Evolutionary conservation across 2,329 filamentous ascomycete genomes (phyloP).

Genomic region (Byssochlamys sp.): DNA sequence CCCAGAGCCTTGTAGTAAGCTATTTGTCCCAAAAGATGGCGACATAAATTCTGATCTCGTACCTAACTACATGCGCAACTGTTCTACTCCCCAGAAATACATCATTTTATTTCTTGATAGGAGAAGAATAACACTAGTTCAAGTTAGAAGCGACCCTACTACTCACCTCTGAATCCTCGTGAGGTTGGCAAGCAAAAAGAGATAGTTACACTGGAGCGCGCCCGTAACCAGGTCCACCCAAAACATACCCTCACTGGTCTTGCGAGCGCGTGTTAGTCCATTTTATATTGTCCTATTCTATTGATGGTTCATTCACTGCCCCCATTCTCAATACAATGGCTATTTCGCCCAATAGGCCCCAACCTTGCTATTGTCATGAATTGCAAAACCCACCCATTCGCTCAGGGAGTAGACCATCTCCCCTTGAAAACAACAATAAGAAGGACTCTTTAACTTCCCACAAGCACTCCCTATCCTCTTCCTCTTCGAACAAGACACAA

Average conservation of each 20-base stretch:
- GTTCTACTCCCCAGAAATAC: neutral
- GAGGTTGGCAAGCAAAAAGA: neutral
- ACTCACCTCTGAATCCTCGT: neutral
- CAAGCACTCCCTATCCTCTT: neutral
- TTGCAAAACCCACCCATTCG: neutral
- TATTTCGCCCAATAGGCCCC: neutral
- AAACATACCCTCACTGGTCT: neutral
- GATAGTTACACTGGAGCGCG: neutral
- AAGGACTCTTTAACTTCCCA: neutral
- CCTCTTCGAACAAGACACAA: neutral
- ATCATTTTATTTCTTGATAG: neutral
- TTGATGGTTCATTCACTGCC: neutral
- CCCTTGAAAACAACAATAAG: neutral
- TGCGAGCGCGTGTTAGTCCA: neutral
- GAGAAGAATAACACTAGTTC: neutral
- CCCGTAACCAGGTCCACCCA: neutral
- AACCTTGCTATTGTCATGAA: neutral
- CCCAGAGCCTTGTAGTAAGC: neutral
- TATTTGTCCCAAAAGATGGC: neutral
- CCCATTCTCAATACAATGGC: neutral
- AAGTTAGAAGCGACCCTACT: neutral
- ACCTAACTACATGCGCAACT: neutral
- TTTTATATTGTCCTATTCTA: neutral
- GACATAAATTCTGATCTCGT: neutral
- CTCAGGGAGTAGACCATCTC: neutral